A percentile compares a stretch with the other conserved stretches of the same genome.
phyloP scores from a whole-genome alignment of 805 yeast species.

The Danielia oregonensis region DNA sequence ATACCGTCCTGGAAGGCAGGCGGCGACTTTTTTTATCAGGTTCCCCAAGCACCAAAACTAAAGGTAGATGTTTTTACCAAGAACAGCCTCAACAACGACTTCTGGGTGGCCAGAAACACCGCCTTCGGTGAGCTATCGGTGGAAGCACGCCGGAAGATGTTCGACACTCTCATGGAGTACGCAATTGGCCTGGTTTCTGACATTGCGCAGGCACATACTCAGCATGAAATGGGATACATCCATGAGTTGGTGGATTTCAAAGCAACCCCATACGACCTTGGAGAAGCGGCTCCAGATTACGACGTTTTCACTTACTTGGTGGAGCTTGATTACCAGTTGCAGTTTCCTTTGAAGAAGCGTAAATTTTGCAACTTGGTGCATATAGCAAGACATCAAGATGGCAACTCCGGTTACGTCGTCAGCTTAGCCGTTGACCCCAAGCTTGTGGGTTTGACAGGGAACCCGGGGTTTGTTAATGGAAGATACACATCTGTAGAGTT shows the following conservation, averaged over 20 bases:
- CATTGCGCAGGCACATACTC: constrained; percentile 27
- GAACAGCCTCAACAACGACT: constrained; percentile 12
- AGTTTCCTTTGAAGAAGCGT: constrained; percentile 33
- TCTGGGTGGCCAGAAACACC: constrained; percentile 17
- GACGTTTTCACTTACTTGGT: constrained; percentile 25
- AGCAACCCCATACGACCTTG: constrained; percentile 15
- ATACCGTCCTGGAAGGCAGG: constrained; percentile 10
- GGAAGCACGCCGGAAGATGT: constrained; percentile 6
- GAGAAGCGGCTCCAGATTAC: constrained; percentile 8
- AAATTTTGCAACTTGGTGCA: constrained; percentile 36
- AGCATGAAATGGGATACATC: constrained; percentile 34
- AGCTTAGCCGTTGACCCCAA: constrained; percentile 32
- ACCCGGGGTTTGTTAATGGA: constrained; percentile 23
- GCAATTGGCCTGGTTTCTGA: constrained; percentile 13
- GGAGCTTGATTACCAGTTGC: constrained; percentile 31
- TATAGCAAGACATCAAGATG: constrained; percentile 17
- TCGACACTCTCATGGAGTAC: constrained; percentile 10
- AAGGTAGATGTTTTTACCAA: constrained; percentile 8
- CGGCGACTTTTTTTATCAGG: constrained; percentile 9
- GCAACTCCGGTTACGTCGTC: constrained; percentile 26
- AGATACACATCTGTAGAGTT: constrained; percentile 36
- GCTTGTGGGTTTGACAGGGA: constrained; percentile 7
- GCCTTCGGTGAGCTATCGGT: constrained; percentile 11
- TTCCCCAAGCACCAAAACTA: constrained; percentile 13
- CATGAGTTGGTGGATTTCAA: constrained; percentile 28